Conservation (phyloP, 208 protist species). For the Trypanosoma grayi region DNA sequence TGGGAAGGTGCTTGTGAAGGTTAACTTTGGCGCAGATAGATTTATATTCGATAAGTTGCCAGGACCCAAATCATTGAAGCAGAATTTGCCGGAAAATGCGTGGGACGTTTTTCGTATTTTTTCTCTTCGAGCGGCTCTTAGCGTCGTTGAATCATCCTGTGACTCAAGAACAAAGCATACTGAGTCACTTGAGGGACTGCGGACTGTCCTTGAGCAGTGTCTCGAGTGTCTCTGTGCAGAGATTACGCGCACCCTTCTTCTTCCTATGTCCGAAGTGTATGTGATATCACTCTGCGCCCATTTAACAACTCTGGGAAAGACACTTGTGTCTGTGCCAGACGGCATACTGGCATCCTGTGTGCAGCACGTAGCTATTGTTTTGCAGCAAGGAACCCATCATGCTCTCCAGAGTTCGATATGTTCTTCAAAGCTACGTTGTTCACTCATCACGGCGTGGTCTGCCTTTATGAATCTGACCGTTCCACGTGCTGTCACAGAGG, state of each 20-base stretch:
- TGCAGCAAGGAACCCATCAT: slow-evolving; percentile 26
- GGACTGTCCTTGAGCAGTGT: slow-evolving; percentile 28
- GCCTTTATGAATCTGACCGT: slow-evolving; percentile 47
- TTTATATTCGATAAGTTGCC: slow-evolving; percentile 54
- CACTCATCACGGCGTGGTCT: slow-evolving; percentile 60
- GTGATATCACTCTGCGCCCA: slow-evolving; percentile 24
- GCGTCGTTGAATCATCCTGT: slow-evolving; percentile 24
- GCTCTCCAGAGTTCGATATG: slow-evolving; percentile 17
- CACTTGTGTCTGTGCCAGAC: slow-evolving; percentile 22
- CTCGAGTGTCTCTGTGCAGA: slow-evolving; percentile 32
- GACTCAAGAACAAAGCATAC: background rate
- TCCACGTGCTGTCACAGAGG: slow-evolving; percentile 10
- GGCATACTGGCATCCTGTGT: slow-evolving; percentile 18
- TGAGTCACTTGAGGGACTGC: slow-evolving; percentile 15
- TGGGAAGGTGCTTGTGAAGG: slow-evolving; percentile 60
- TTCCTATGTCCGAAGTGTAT: slow-evolving; percentile 23
- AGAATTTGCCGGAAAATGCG: slow-evolving; percentile 27
- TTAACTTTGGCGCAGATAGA: slow-evolving; percentile 79
- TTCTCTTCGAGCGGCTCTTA: slow-evolving; percentile 60
- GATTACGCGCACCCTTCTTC: slow-evolving; percentile 23
- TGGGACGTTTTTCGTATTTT: slow-evolving; percentile 84
- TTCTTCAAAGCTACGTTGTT: slow-evolving; percentile 33
- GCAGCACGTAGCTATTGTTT: slow-evolving; percentile 1
- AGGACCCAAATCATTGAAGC: background rate
- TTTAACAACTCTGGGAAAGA: slow-evolving; percentile 29